phyloP scores from a whole-genome alignment of 176 grass and related monocot genomes.

The Musa acuminata region DNA sequence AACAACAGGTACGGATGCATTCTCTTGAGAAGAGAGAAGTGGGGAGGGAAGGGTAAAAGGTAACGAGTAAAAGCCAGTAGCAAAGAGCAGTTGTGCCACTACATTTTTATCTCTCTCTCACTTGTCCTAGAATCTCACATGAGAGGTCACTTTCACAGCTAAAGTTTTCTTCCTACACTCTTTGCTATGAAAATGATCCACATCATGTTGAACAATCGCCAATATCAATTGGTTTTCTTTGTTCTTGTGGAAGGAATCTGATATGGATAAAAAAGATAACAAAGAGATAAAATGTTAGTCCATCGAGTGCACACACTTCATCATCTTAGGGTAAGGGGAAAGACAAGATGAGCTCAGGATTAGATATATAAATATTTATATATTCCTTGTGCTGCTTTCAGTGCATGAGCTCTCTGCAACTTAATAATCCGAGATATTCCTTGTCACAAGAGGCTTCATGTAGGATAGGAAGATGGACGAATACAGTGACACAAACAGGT shows the following conservation, averaged over 20 bases:
- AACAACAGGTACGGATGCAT: neutral
- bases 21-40: neutral
- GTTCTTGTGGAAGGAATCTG: too few relatives aligned
- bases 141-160: neutral
- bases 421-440: neutral
- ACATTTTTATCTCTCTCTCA: neutral
- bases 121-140: neutral
- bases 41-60: neutral
- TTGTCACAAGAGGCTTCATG: neutral
- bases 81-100: neutral
- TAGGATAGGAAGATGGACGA: too few relatives aligned
- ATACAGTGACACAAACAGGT: too few relatives aligned
- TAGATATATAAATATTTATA: neutral
- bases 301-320: too few relatives aligned
- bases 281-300: too few relatives aligned
- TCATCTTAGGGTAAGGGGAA: too few relatives aligned
- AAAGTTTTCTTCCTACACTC: too few relatives aligned
- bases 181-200: too few relatives aligned
- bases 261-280: too few relatives aligned
- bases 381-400: slow-evolving; percentile 8
- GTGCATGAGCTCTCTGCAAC: neutral
- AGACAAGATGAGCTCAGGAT: too few relatives aligned
- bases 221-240: too few relatives aligned
- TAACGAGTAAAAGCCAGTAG: neutral
- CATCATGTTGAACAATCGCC: too few relatives aligned